Conservation (phyloP, 2,329 filamentous ascomycete species). For the Arthroderma uncinatum region DNA sequence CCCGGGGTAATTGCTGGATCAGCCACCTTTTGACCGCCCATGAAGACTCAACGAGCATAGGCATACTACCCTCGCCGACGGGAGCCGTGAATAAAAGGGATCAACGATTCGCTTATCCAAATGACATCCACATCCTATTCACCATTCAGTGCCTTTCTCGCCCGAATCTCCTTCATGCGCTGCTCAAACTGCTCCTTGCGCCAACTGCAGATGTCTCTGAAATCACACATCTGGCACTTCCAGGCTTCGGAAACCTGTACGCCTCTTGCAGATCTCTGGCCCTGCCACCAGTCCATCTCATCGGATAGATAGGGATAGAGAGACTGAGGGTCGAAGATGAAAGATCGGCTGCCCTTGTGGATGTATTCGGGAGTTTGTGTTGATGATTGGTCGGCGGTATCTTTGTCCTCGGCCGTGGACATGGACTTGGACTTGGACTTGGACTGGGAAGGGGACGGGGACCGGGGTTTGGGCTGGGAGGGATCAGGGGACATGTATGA, state of each 20-base stretch:
- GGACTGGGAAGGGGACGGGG: neutral
- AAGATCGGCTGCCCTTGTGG: slow-evolving; percentile 42
- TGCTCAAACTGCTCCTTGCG: slow-evolving; percentile 44
- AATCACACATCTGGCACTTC: slow-evolving; percentile 80
- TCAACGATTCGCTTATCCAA: no score
- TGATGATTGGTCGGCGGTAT: slow-evolving; percentile 16
- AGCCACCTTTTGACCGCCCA: no score
- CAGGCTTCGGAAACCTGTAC: slow-evolving; percentile 76
- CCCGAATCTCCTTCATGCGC: slow-evolving; percentile 44
- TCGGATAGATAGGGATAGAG: slow-evolving; percentile 56
- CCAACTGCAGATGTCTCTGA: slow-evolving; percentile 69
- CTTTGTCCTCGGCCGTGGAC: no score
- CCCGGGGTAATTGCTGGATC: no score
- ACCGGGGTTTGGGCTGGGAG: neutral
- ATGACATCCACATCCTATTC: neutral
- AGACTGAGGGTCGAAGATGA: slow-evolving; percentile 54
- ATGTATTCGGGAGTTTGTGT: slow-evolving; percentile 21
- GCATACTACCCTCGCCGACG: no score
- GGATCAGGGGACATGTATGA: slow-evolving; percentile 30
- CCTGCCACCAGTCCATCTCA: slow-evolving; percentile 81
- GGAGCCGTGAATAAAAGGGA: no score
- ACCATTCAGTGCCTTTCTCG: neutral
- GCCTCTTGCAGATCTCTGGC: slow-evolving; percentile 58
- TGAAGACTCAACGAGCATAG: no score
- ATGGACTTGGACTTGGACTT: no score